phyloP scores from a whole-genome alignment of 163 green algal species.

The Chlorella variabilis region DNA sequence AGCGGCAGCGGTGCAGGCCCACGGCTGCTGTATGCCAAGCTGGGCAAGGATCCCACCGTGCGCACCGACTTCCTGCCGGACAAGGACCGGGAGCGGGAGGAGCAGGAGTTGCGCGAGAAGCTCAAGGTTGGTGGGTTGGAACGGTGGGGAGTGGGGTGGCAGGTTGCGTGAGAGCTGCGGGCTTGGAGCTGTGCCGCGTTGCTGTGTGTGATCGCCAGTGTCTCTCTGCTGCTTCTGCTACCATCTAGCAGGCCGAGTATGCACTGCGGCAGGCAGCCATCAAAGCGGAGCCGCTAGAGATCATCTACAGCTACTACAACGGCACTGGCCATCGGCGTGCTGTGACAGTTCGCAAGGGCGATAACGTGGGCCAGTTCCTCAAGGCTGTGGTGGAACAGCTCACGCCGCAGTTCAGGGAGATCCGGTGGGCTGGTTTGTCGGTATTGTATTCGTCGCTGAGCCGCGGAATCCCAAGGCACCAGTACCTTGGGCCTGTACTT shows the following conservation, averaged over 20 bases:
- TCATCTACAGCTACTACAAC: conserved; percentile 98
- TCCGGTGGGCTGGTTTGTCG: conserved; percentile 55
- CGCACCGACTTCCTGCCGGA: conserved; percentile 95
- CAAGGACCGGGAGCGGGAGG: conserved; percentile 80
- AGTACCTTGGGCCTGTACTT: too few species aligned
- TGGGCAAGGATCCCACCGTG: conserved; percentile 93
- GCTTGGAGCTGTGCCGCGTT: too few species aligned
- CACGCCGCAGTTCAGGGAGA: conserved; percentile 86
- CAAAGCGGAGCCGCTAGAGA: conserved; percentile 89
- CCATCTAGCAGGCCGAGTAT: conserved; percentile 11
- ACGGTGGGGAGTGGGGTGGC: neutral
- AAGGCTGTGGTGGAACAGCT: conserved; percentile 89
- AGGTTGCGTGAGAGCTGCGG: neutral
- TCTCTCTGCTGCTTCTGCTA: neutral
- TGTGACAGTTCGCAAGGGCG: conserved; percentile 87
- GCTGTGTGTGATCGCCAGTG: too few species aligned
- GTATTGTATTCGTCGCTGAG: too few species aligned
- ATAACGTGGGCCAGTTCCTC: conserved; percentile 91
- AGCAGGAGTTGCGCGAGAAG: conserved; percentile 80
- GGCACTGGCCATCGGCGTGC: conserved; percentile 85
- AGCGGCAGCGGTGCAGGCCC: neutral
- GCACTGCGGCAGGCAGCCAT: conserved; percentile 70
- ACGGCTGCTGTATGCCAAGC: conserved; percentile 55
- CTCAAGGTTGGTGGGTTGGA: conserved; percentile 60
- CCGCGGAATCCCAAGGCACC: too few species aligned